Percentiles rank a stretch among this genome's conserved stretches.
Conservation (phyloP, 225 moss, liverwort and hornwort genomes). For the Pseudoscleropodium purum region DNA sequence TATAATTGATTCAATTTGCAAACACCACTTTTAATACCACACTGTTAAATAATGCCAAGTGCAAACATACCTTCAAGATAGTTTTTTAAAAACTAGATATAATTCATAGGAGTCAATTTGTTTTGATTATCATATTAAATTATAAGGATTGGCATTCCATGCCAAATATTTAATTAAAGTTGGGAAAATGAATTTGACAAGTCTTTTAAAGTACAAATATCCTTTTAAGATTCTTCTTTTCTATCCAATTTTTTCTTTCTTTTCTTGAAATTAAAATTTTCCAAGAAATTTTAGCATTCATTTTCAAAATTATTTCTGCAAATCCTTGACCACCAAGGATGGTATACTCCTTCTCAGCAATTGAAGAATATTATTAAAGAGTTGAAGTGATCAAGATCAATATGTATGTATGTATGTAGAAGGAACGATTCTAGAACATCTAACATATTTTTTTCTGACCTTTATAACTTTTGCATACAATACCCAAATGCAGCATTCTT, state of each 20-base stretch:
- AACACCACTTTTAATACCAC: neutral
- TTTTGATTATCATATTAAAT: rapidly evolving
- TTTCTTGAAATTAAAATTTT: neutral
- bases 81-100: rapidly evolving
- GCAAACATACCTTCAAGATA: neutral
- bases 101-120: neutral
- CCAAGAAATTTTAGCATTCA: neutral
- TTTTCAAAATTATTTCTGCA: neutral
- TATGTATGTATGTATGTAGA: neutral
- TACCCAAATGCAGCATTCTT: neutral
- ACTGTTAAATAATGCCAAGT: neutral
- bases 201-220: neutral
- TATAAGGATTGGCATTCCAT: neutral
- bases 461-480: neutral
- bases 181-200: neutral
- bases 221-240: neutral
- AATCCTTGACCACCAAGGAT: rapidly evolving
- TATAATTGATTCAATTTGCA: neutral
- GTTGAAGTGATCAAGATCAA: neutral
- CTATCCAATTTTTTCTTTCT: neutral
- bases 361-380: neutral
- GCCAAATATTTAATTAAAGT: neutral
- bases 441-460: neutral
- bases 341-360: rapidly evolving
- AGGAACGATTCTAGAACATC: neutral